Percentiles rank a stretch among this genome's conserved stretches.
Conservation (phyloP, 2,329 filamentous ascomycete genomes). For the Didymella glomerata region DNA sequence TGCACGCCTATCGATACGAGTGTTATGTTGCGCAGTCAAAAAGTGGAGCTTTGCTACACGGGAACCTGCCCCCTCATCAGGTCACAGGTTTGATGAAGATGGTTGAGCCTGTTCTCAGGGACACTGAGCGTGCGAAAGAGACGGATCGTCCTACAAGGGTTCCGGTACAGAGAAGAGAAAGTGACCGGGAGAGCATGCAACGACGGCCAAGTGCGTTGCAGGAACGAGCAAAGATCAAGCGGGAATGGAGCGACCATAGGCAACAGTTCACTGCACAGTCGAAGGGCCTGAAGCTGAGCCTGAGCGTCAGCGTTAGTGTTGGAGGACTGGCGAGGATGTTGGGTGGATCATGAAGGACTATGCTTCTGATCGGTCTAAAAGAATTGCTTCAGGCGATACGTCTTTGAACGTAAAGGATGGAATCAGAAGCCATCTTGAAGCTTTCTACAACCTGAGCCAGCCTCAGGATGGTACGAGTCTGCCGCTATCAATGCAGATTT, state of each 20-base stretch:
- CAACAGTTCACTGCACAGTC: conserved; percentile 37
- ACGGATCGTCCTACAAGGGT: conserved; percentile 19
- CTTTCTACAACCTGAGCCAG: background rate
- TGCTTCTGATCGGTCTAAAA: too few species aligned
- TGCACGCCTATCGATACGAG: conserved; percentile 47
- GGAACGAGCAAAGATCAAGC: conserved; percentile 34
- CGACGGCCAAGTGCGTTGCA: conserved; percentile 28
- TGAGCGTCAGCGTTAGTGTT: conserved; percentile 41
- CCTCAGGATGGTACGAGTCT: too few species aligned
- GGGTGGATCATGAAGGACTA: conserved; percentile 18
- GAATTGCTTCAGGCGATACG: too few species aligned
- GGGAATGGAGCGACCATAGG: conserved; percentile 40
- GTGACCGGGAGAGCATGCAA: conserved; percentile 15
- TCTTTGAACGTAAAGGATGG: background rate
- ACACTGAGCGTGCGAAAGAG: conserved; percentile 30
- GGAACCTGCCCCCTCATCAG: conserved; percentile 41
- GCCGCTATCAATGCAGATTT: too few species aligned
- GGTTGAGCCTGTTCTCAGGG: conserved; percentile 30
- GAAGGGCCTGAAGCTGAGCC: conserved; percentile 40
- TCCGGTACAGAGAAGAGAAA: conserved; percentile 5
- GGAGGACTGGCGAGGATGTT: conserved; percentile 37
- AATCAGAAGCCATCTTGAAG: background rate
- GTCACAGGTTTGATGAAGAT: conserved; percentile 31
- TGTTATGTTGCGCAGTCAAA: conserved; percentile 37
- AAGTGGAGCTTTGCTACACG: conserved; percentile 35